phyloP scores from a whole-genome alignment of 768 basidiomycete species.

The Wakefieldia striispora region DNA sequence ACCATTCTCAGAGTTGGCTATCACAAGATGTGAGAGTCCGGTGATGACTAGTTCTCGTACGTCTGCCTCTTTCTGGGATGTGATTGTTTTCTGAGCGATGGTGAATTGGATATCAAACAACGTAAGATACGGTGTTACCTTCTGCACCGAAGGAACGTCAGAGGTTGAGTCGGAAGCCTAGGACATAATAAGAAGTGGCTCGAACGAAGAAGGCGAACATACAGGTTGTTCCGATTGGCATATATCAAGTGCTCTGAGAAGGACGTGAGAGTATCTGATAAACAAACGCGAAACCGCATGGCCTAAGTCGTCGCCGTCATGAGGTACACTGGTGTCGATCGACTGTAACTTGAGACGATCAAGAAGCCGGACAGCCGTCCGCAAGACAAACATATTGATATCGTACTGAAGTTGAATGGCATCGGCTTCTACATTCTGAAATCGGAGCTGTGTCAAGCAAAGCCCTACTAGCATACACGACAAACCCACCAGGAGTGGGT shows the following conservation, averaged over 20 bases:
- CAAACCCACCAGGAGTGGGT: slow-evolving; percentile 47
- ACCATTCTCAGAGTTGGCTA: slow-evolving; percentile 82
- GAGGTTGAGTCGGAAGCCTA: slow-evolving; percentile 51
- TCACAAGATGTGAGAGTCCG: slow-evolving; percentile 78
- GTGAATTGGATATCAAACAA: slow-evolving; percentile 2
- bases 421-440: slow-evolving; percentile 39
- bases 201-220: slow-evolving; percentile 10
- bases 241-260: slow-evolving; percentile 59
- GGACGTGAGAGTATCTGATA: slow-evolving; percentile 67
- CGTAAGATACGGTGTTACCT: slow-evolving; percentile 31
- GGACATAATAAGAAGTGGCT: slow-evolving; percentile 4
- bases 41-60: slow-evolving; percentile 75
- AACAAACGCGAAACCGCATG: slow-evolving; percentile 78
- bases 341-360: slow-evolving; percentile 70
- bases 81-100: slow-evolving; percentile 38
- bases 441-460: not conserved
- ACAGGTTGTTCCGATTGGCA: slow-evolving; percentile 50
- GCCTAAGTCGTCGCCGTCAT: slow-evolving; percentile 59
- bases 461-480: not conserved
- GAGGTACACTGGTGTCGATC: slow-evolving; percentile 46
- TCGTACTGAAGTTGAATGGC: slow-evolving; percentile 49
- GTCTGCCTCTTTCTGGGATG: slow-evolving; percentile 54
- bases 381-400: slow-evolving; percentile 69
- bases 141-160: slow-evolving; percentile 46
- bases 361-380: slow-evolving; percentile 70